A percentile compares a stretch with the other conserved stretches of the same genome.
Evolutionary conservation across 768 basidiomycete species (phyloP).

Genomic region (Glaciozyma antarctica): DNA sequence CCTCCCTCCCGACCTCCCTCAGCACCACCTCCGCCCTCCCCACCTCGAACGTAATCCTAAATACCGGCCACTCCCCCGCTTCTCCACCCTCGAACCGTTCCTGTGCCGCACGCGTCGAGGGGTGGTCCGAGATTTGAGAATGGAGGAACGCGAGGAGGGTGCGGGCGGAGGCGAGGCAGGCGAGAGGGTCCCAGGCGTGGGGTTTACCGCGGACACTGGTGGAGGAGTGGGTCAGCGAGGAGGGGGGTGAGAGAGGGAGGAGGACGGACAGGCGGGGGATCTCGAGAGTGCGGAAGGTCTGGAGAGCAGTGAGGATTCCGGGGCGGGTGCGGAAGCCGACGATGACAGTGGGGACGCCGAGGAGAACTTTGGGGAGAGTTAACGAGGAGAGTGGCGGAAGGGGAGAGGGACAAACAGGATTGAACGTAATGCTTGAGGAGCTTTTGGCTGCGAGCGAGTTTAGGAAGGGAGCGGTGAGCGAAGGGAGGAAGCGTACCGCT

Average conservation of each 20-base stretch:
- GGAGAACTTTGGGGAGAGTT: constrained; percentile 45
- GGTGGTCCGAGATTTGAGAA: background rate
- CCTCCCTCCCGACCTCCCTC: background rate
- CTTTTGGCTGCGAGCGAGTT: constrained; percentile 48
- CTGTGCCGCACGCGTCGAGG: background rate
- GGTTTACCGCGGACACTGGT: constrained; percentile 56
- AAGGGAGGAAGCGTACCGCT: constrained; percentile 51
- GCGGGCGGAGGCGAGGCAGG: constrained; percentile 67
- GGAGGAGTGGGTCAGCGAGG: background rate
- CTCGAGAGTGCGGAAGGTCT: constrained; percentile 66
- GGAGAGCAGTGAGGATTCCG: constrained; percentile 58
- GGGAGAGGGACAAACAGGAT: constrained; percentile 45
- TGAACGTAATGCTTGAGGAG: constrained; percentile 88
- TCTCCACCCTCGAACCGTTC: background rate
- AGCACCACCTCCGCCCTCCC: background rate
- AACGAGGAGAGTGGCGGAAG: too few relatives aligned
- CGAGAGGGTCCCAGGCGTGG: constrained; percentile 63
- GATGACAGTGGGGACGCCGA: constrained; percentile 81
- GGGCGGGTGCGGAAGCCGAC: constrained; percentile 76
- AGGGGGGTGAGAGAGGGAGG: background rate
- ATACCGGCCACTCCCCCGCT: constrained; percentile 14
- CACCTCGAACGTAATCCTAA: constrained; percentile 24
- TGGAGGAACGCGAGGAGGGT: constrained; percentile 52
- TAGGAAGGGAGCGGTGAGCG: background rate
- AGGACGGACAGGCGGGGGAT: constrained; percentile 52